Evolutionary conservation across 1,139 yeast species (phyloP).

Genomic region (Yamadazyma blattariae): DNA sequence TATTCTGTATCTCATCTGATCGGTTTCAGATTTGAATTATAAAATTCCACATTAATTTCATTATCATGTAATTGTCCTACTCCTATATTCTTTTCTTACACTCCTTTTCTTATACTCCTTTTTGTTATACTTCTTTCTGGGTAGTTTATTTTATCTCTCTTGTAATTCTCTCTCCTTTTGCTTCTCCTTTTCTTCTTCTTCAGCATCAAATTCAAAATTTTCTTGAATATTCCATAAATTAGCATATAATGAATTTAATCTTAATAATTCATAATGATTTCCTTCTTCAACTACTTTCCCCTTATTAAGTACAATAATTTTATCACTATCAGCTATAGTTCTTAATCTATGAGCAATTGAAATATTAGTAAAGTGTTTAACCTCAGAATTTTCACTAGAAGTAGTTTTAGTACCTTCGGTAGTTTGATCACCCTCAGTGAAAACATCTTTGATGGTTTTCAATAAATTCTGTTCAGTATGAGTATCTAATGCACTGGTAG

Average conservation of each 20-base stretch:
- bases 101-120: too few relatives aligned
- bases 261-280: constrained; percentile 61
- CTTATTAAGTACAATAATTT: constrained; percentile 78
- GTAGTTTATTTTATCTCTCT: too few relatives aligned
- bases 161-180: too few relatives aligned
- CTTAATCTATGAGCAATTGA: constrained; percentile 92
- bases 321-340: constrained; percentile 92
- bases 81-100: too few relatives aligned
- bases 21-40: too few relatives aligned
- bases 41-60: too few relatives aligned
- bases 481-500: constrained; percentile 94
- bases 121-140: too few relatives aligned
- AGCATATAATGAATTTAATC: constrained; percentile 59
- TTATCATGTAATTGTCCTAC: too few relatives aligned
- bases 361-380: constrained; percentile 40
- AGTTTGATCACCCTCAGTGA: constrained; percentile 58
- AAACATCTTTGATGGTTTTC: constrained; percentile 64
- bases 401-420: too few relatives aligned
- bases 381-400: too few relatives aligned
- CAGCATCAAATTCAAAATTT: constrained; percentile 53
- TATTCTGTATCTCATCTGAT: too few relatives aligned
- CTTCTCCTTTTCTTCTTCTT: constrained; percentile 14
- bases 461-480: constrained; percentile 88
- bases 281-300: constrained; percentile 91
- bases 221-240: constrained; percentile 94